A percentile compares a stretch with the other conserved stretches of the same genome.
phyloP scores from a whole-genome alignment of 768 basidiomycete genomes.

The Cystofilobasidium capitatum region DNA sequence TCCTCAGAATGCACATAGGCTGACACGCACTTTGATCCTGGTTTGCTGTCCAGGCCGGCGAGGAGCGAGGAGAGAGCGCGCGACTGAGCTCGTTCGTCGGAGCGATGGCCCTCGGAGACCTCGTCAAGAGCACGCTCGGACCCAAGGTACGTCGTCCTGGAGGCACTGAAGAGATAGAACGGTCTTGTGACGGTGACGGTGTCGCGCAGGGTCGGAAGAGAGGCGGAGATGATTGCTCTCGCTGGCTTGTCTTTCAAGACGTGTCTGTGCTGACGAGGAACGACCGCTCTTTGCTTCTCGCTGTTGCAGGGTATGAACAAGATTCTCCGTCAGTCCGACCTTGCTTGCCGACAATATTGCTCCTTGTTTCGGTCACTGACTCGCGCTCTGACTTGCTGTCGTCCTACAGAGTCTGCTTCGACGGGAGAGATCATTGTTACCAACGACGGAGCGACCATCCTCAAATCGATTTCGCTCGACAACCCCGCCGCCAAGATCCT shows the following conservation, averaged over 20 bases:
- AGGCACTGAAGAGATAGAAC: too few species aligned
- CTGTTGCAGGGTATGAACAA: constrained; percentile 79
- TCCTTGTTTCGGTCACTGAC: neutral
- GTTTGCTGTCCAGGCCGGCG: constrained; percentile 40
- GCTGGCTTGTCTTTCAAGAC: constrained; percentile 1
- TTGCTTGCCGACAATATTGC: neutral
- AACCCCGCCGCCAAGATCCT: constrained; percentile 98
- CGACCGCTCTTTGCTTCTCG: neutral
- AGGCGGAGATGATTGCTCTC: neutral
- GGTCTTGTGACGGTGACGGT: neutral
- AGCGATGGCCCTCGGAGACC: constrained; percentile 90
- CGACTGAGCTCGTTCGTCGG: constrained; percentile 97
- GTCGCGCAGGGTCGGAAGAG: neutral
- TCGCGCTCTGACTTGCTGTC: too few species aligned
- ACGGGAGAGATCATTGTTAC: constrained; percentile 91
- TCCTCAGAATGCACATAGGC: neutral
- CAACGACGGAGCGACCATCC: constrained; percentile 96
- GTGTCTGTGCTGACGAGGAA: too few species aligned
- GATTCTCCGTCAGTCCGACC: constrained; percentile 55
- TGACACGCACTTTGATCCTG: neutral
- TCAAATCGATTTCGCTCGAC: constrained; percentile 93
- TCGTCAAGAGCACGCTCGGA: constrained; percentile 95
- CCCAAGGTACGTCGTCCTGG: constrained; percentile 51
- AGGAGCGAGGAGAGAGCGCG: constrained; percentile 96
- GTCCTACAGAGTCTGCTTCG: constrained; percentile 46